phyloP scores from a whole-genome alignment of 495 filamentous ascomycete genomes.

The Poronia punctata region DNA sequence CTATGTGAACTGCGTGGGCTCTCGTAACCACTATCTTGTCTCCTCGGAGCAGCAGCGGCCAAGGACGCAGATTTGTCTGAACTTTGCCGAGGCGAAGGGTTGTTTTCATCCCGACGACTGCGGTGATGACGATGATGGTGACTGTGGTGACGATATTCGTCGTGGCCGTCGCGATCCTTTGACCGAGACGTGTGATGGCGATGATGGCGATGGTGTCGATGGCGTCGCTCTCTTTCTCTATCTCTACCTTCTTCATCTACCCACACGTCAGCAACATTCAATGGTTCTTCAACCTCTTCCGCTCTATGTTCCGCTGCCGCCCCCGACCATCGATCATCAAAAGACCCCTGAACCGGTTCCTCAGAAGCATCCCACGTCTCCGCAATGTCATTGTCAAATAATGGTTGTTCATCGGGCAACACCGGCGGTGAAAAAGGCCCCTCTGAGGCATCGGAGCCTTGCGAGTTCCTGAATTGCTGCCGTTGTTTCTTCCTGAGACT shows the following conservation, averaged over 20 bases:
- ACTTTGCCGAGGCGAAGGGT: slow-evolving; percentile 22
- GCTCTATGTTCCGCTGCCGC: slow-evolving; percentile 17
- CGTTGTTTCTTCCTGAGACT: slow-evolving; percentile 33
- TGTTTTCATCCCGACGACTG: slow-evolving; percentile 27
- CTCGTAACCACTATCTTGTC: slow-evolving; percentile 29
- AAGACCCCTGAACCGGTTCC: slow-evolving; percentile 13
- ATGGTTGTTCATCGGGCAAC: slow-evolving; percentile 31
- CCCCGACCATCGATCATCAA: slow-evolving; percentile 14
- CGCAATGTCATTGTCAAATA: slow-evolving; percentile 7
- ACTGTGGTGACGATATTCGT: slow-evolving; percentile 26
- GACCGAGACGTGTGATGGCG: slow-evolving; percentile 15
- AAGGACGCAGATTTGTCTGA: slow-evolving; percentile 28
- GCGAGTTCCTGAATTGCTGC: slow-evolving; percentile 30
- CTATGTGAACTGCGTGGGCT: slow-evolving; percentile 19
- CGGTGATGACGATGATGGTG: slow-evolving; percentile 20
- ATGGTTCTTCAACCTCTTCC: slow-evolving; percentile 20
- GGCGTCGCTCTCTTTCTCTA: slow-evolving; percentile 26
- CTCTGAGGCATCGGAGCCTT: too few species aligned
- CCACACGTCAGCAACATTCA: slow-evolving; percentile 40
- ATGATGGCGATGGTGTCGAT: slow-evolving; percentile 23
- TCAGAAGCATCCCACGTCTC: slow-evolving; percentile 10
- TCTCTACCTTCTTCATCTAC: slow-evolving; percentile 38
- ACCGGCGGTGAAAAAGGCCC: slow-evolving; percentile 43
- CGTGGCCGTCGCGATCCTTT: slow-evolving; percentile 25
- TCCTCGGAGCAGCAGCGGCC: slow-evolving; percentile 13